Evolutionary conservation across 345 rosid genomes (phyloP), one percentile per base, ranked within the genome.

Genomic region (Anastatica hierochuntica): DNA sequence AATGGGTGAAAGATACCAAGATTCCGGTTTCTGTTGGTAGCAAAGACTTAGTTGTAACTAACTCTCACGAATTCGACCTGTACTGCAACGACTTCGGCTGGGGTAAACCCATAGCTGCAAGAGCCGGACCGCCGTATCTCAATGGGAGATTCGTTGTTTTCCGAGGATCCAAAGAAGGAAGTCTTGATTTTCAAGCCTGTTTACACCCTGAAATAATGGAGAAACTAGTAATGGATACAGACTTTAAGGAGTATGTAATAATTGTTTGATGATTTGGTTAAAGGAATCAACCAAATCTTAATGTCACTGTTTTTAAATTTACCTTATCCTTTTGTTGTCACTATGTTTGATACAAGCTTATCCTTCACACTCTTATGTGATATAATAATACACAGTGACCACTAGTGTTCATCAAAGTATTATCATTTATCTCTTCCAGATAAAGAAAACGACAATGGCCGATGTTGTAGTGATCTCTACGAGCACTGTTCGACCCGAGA

Each of bases 11-110:
- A n/a, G 53, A 49, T 27, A 64, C 69, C 3, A 27, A 36, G 58
- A 64, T 56, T 41, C 39, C 68, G 14, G 6, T 36, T 12, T 35
- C 47, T 5, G 24, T 70, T 34, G 59, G 58, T 6, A 62, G 13
- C 5, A 51, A 31, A 26, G 56, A 48, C 57, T 15, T 65, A 43
- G 37, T 46, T 19, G 66, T 63, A 0, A 53, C 71, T 1, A 61
- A 63, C 47, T 76, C 77, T 2, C 72, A 66, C 27, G 10, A 55
- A 61, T 76, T 72, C 13, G 31, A 76, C 10, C 60, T 70, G 3
- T 75, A 71, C 3, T 14, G 66, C 1, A 71, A 71, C 11, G 76
- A 75, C 57, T 72, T 75, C 30, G 76, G 76, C 8, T 75, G 77
- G 79, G 79, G 79, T 61, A 68, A 57, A 43, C 76, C 76, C 12